Base-by-base conservation (phyloP, 306 rosid genomes). In the Ormosia emarginata region DNA sequence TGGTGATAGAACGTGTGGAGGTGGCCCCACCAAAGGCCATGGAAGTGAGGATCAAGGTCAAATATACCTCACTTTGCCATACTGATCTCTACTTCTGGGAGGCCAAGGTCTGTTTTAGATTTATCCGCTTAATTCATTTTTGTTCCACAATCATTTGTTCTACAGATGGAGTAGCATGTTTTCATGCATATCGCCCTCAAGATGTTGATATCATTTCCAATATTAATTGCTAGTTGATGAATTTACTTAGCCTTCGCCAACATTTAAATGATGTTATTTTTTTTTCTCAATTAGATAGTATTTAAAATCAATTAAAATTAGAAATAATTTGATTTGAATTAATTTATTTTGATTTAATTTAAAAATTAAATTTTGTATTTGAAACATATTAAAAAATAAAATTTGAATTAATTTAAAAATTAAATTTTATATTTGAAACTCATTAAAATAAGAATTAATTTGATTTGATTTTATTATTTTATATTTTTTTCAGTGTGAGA, bases 41-140 rank as follows among this genome's bases (percentile, higher is more conserved):
- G 80, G 85, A 81, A 56, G 85, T 81, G 69, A 74, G 85, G 57
- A 74, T 81, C 53, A 81, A 81, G 29, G 69, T 81, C 17, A 74
- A 74, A 53, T 74, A 65, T 43, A 74, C 85, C 49, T 74, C 87
- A 24, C 90, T 86, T 74, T 86, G 90, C 62, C 90, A 76, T 9
- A 86, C 87, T 50, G 90, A 83, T 86, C 69, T 86, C 69, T 80
- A 57, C 83, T 86, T 80, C 87, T 86, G 90, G 90, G 90, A 86
- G 46, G 87, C 90, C 78, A 86, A 83, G 87, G 90, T 86, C 67
- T 3, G 5, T 11, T 64, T 34, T 36, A 34, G 43, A 2, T 24
- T 24, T 24, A 24, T 24, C 24, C 24, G 24, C 24, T 63, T 36
- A 63, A 4, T 34, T 67, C 36, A 40, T 18, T 67, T 55, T 30